Evolutionary conservation across 73 alveolate genomes (phyloP).

Genomic region (Uronychia binucleata): DNA sequence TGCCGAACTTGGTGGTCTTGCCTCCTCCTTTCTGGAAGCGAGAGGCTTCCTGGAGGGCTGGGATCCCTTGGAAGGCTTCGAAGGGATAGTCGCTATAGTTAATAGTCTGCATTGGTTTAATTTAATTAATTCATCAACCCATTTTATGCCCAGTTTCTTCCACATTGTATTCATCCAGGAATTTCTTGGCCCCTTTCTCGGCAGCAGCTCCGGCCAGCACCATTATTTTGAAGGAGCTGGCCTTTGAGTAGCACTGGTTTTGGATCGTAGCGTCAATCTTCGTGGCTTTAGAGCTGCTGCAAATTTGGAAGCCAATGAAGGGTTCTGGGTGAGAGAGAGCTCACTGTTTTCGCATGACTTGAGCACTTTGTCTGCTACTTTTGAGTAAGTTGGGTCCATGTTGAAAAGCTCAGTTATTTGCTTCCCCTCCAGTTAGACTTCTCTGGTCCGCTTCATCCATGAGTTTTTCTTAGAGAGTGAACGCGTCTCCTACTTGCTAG

Average conservation of each 20-base stretch:
- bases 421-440: not conserved
- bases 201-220: not conserved
- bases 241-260: not conserved
- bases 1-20: not conserved
- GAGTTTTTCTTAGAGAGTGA: too few relatives aligned
- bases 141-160: conserved; percentile 2
- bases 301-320: not conserved
- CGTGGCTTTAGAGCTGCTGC: not conserved
- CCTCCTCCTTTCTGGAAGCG: not conserved
- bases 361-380: not conserved
- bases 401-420: not conserved
- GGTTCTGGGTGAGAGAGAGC: not conserved
- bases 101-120: not conserved
- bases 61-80: not conserved
- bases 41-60: not conserved
- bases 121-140: not conserved
- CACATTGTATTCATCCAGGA: conserved; percentile 2
- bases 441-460: not conserved
- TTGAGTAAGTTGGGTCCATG: not conserved
- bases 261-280: not conserved
- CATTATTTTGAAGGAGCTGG: not conserved
- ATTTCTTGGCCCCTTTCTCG: not conserved
- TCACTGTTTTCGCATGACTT: not conserved
- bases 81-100: not conserved
- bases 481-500: too few relatives aligned